phyloP scores from a whole-genome alignment of 768 basidiomycete species.

The Mycena vitilis region DNA sequence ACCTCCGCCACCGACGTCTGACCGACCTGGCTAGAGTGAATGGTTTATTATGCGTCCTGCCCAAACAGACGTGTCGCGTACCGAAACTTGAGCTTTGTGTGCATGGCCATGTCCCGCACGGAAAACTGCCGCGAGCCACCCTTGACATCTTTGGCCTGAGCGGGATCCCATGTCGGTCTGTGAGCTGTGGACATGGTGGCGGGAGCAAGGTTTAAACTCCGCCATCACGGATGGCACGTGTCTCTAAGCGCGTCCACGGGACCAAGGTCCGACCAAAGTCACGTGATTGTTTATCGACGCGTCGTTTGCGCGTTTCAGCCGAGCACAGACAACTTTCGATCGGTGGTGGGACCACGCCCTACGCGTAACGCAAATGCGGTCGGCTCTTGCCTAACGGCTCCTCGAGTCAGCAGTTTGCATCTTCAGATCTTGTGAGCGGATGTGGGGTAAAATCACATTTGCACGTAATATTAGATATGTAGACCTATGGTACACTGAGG shows the following conservation, averaged over 20 bases:
- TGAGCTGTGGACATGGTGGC: slow-evolving; percentile 86
- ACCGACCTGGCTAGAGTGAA: slow-evolving; percentile 78
- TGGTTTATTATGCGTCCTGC: neutral
- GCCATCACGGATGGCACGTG: slow-evolving; percentile 4
- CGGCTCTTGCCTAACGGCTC: neutral
- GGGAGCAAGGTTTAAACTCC: slow-evolving; percentile 18
- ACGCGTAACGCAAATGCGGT: neutral
- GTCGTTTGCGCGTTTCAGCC: neutral
- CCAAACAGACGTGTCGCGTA: slow-evolving; percentile 45
- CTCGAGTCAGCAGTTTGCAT: neutral
- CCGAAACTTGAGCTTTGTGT: slow-evolving; percentile 99
- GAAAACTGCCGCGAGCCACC: slow-evolving; percentile 94
- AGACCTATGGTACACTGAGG: slow-evolving; percentile 15
- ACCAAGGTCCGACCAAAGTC: too few species aligned
- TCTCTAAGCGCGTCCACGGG: slow-evolving; percentile 17
- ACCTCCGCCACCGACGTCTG: slow-evolving; percentile 88
- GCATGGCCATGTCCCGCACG: slow-evolving; percentile 91
- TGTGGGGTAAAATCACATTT: neutral
- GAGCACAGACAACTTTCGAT: too few species aligned
- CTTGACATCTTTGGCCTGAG: slow-evolving; percentile 92
- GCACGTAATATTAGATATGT: slow-evolving; percentile 15
- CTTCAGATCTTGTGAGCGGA: neutral
- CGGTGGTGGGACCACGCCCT: too few species aligned
- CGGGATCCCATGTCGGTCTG: slow-evolving; percentile 97
- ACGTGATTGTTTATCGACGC: neutral